Conservation (phyloP, 768 basidiomycete genomes). For the Hericium erinaceus region DNA sequence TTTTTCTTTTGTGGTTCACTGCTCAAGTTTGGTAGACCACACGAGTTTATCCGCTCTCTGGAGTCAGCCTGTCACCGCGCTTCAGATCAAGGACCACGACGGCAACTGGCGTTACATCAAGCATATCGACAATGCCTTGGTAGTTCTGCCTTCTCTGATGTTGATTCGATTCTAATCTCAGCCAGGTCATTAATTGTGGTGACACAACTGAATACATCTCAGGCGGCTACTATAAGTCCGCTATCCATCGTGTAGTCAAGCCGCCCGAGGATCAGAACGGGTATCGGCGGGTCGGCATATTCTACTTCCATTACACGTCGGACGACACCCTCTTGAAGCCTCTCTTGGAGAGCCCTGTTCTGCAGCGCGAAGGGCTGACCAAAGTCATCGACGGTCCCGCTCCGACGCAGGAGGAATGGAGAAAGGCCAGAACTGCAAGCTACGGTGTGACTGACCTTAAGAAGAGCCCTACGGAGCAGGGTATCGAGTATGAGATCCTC, state of each 20-base stretch:
- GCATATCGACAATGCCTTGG: slow-evolving; percentile 28
- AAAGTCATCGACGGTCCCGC: slow-evolving; percentile 18
- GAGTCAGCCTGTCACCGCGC: slow-evolving; percentile 28
- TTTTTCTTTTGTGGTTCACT: not conserved
- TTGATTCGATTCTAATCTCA: not conserved
- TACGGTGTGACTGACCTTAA: slow-evolving; percentile 25
- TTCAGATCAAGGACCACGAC: slow-evolving; percentile 27
- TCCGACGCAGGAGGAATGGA: slow-evolving; percentile 24
- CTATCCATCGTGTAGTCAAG: slow-evolving; percentile 30
- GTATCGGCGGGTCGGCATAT: slow-evolving; percentile 25
- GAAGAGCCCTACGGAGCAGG: slow-evolving; percentile 20
- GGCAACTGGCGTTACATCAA: slow-evolving; percentile 29
- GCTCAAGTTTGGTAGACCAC: slow-evolving; percentile 17
- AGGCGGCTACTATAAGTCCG: slow-evolving; percentile 27
- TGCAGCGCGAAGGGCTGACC: slow-evolving; percentile 23
- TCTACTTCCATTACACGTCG: slow-evolving; percentile 27
- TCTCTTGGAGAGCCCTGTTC: slow-evolving; percentile 22
- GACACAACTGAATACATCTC: slow-evolving; percentile 27
- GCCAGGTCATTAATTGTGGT: slow-evolving; percentile 31
- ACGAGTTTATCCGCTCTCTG: slow-evolving; percentile 27
- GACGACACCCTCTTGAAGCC: slow-evolving; percentile 23
- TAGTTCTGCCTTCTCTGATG: slow-evolving; percentile 5
- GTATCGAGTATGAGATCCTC: slow-evolving; percentile 25
- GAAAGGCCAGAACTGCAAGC: slow-evolving; percentile 20
- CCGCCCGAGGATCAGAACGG: slow-evolving; percentile 27